phyloP scores from a whole-genome alignment of 139 green algal genomes.

The Volvox reticuliferus region DNA sequence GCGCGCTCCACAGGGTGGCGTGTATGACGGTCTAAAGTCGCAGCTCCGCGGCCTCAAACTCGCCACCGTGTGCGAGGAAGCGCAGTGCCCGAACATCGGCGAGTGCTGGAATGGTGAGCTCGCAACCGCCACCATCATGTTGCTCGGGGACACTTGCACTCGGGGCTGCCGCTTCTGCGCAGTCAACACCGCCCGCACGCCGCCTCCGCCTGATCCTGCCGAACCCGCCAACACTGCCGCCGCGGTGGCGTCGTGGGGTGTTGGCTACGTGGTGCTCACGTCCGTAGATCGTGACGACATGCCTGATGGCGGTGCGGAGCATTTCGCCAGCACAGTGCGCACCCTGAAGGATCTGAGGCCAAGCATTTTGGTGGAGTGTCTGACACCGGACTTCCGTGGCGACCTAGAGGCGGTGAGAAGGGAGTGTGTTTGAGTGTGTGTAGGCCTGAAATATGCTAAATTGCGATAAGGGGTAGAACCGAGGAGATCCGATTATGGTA shows the following conservation, averaged over 20 bases:
- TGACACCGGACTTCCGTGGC: conserved; percentile 94
- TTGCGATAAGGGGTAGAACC: too few relatives aligned
- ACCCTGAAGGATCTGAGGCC: conserved; percentile 67
- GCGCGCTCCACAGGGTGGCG: conserved; percentile 89
- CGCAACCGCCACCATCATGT: conserved; percentile 90
- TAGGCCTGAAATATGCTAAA: too few relatives aligned
- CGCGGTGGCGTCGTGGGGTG: conserved; percentile 85
- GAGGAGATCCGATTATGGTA: too few relatives aligned
- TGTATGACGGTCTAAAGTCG: conserved; percentile 85
- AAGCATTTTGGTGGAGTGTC: conserved; percentile 92
- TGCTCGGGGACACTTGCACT: conserved; percentile 89
- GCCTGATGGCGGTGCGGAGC: conserved; percentile 87
- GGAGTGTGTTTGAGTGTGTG: too few relatives aligned
- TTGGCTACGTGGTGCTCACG: conserved; percentile 95
- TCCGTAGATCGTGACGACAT: conserved; percentile 91
- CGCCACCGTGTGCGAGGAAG: conserved; percentile 93
- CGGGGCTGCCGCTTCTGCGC: conserved; percentile 93
- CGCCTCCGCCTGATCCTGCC: conserved; percentile 75
- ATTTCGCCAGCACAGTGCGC: conserved; percentile 87
- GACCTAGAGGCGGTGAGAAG: conserved; percentile 78
- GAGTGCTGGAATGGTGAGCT: conserved; percentile 92
- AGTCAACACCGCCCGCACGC: conserved; percentile 82
- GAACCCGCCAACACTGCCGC: conserved; percentile 87
- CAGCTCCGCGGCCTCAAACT: conserved; percentile 86
- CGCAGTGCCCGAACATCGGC: conserved; percentile 93